A percentile compares a stretch with the other conserved stretches of the same genome.
Conservation (phyloP, 176 grass and related monocot genomes). For the Eleusine indica region DNA sequence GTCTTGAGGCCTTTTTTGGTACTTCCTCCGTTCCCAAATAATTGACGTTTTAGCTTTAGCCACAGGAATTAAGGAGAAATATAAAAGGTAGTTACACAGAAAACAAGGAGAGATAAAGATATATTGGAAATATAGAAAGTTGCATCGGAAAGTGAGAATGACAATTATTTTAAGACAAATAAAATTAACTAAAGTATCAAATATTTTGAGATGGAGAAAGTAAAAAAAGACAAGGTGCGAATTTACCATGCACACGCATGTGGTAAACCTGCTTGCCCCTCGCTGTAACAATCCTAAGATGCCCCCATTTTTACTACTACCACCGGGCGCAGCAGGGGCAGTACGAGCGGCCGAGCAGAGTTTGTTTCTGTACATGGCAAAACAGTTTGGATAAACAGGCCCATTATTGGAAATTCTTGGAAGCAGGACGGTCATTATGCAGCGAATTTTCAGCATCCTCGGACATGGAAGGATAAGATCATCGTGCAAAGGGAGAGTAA, state of each 20-base stretch:
- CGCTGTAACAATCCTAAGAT: conserved; percentile 35
- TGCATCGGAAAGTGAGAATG: no score
- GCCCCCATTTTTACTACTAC: conserved; percentile 9
- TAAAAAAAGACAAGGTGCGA: conserved; percentile 21
- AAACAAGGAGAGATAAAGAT: no score
- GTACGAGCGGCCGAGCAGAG: conserved; percentile 29
- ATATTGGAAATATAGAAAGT: no score
- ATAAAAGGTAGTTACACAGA: no score
- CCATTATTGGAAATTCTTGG: conserved; percentile 41
- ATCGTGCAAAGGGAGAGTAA: background rate
- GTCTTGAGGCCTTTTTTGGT: conserved; percentile 51
- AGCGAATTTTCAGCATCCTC: background rate
- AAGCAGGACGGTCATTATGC: background rate
- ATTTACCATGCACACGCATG: conserved; percentile 39
- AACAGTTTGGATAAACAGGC: conserved; percentile 59
- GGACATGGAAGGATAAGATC: background rate
- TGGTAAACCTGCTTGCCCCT: conserved; percentile 21
- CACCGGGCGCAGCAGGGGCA: conserved; percentile 23
- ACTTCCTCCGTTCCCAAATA: background rate
- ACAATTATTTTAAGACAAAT: no score
- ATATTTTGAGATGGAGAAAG: no score
- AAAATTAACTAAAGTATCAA: no score
- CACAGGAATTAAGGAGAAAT: no score
- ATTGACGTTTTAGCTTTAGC: no score
- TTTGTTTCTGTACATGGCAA: conserved; percentile 52